These are phyloP conservation scores for Brassica carinata DNA, from an alignment of 345 rosid genomes.

Conservation along the genomic window DNA sequence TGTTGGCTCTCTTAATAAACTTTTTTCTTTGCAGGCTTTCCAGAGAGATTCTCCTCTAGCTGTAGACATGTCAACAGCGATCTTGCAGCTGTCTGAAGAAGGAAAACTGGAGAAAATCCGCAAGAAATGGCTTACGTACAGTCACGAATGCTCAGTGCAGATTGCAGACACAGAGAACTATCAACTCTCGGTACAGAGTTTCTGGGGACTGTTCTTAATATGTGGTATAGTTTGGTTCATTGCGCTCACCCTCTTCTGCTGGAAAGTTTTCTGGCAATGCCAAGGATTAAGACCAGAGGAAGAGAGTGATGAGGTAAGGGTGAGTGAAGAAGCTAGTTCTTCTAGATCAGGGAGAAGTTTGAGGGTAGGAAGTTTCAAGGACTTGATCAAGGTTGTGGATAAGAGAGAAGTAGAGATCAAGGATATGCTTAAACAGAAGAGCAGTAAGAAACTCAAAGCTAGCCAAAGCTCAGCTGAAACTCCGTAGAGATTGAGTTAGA, in stretches of 20 bases:
- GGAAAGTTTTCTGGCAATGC: constrained; percentile 58
- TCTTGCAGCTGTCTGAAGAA: constrained; percentile 80
- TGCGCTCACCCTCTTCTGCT: constrained; percentile 60
- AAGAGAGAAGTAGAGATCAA: constrained; percentile 58
- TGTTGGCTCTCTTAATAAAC: not conserved
- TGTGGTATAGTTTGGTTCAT: constrained; percentile 65
- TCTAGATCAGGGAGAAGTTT: constrained; percentile 44
- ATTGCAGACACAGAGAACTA: constrained; percentile 40
- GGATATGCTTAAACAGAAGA: constrained; percentile 57
- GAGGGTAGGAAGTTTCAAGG: constrained; percentile 52
- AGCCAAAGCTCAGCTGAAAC: constrained; percentile 46
- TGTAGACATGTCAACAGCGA: constrained; percentile 82
- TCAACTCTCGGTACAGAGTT: constrained; percentile 66
- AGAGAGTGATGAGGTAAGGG: constrained; percentile 33
- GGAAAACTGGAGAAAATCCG: constrained; percentile 81
- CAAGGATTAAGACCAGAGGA: constrained; percentile 52
- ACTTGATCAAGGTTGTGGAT: constrained; percentile 60
- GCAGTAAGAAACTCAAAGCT: constrained; percentile 42
- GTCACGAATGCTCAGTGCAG: constrained; percentile 53
- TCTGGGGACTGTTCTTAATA: constrained; percentile 90
- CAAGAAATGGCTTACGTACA: constrained; percentile 68
- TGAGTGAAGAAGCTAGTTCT: constrained; percentile 51
- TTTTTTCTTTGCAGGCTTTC: constrained; percentile 62
- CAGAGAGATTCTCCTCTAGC: constrained; percentile 93
- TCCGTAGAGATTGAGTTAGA: constrained; percentile 27